Conservation (phyloP, 163 green algal genomes). For the Picocystis sp. region DNA sequence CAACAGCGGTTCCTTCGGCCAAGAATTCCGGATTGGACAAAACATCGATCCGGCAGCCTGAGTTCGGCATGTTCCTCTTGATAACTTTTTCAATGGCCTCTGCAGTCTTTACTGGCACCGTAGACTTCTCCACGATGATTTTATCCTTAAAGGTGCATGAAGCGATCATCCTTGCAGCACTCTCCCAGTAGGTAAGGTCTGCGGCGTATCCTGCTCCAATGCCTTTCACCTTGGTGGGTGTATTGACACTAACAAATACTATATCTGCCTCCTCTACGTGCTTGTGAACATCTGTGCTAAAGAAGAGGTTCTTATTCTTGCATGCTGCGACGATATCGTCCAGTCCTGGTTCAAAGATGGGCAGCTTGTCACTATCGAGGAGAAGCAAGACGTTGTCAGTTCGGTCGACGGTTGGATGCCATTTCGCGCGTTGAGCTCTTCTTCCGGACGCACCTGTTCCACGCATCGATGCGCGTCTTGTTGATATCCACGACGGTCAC, state of each 20-base stretch:
- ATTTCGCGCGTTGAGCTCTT: too few species aligned
- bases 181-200: constrained; percentile 99
- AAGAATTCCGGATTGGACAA: constrained; percentile 99
- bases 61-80: constrained; percentile 4
- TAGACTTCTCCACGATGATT: constrained; percentile 97
- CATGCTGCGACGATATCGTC: constrained; percentile 72
- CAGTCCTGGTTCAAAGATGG: constrained; percentile 98
- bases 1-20: constrained; percentile 93
- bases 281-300: constrained; percentile 86
- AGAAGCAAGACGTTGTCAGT: too few species aligned
- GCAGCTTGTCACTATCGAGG: constrained; percentile 49
- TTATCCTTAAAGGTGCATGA: constrained; percentile 66
- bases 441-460: constrained; percentile 46
- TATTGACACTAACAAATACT: constrained; percentile 98
- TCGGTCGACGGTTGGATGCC: too few species aligned
- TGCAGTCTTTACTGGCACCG: constrained; percentile 98
- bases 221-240: constrained; percentile 94
- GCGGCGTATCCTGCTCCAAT: constrained; percentile 91
- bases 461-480: constrained; percentile 79
- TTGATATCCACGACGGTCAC: constrained; percentile 92
- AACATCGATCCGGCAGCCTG: constrained; percentile 71
- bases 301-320: constrained; percentile 92
- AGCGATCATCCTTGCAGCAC: constrained; percentile 86
- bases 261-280: constrained; percentile 83
- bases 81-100: constrained; percentile 96